Base-by-base conservation (phyloP, 495 filamentous ascomycete genomes). In the Entonaema liquescens region DNA sequence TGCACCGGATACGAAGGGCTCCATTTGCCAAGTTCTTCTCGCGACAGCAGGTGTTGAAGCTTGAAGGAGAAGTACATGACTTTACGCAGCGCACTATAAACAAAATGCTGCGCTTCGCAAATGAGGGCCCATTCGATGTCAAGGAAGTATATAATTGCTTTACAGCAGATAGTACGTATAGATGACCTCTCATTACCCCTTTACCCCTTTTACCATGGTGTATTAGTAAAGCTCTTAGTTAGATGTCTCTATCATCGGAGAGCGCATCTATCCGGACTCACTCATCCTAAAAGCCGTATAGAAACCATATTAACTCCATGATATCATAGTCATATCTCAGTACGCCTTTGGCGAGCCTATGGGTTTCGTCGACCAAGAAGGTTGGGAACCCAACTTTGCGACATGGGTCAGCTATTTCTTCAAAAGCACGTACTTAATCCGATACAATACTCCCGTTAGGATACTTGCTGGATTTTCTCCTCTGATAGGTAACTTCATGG, bases 51-150 rank as follows among this genome's bases (percentile, higher is more conserved):
- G 76, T 88, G 12, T 36, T 59, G 0, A 69, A 67, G 11, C 63
- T 88, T 1, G 80, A 85, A 38, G 83, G 83, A 2, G 67, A 81
- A 5, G 81, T 89, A 4, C 73, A 82, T 23, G 78, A 80, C 0
- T 77, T 81, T 12, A 74, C 86, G 0, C 73, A 81, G n/a, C 75
- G 79, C 28, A 72, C 88, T 0, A 69, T 80, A 15, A 42, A 33
- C 2, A 70, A 72, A 6, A 72, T 87, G n/a, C 62, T 78, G 17
- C 76, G 71, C 6, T 67, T 68, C 19, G 76, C 77, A 1, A 64
- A 62, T 21, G 71, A 61, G 25, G 59, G 33, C 2, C 55, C 71
- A 2, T 75, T 78, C 21, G 52, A 78, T 29, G 75, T 85, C 1
- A 63, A 79, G 25, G 75, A 80, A n/a, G 77, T 77, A 15, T 85